These are phyloP conservation scores for Erysimum pusillum DNA, from an alignment of 441 rosid genomes.

Conservation along the genomic window DNA sequence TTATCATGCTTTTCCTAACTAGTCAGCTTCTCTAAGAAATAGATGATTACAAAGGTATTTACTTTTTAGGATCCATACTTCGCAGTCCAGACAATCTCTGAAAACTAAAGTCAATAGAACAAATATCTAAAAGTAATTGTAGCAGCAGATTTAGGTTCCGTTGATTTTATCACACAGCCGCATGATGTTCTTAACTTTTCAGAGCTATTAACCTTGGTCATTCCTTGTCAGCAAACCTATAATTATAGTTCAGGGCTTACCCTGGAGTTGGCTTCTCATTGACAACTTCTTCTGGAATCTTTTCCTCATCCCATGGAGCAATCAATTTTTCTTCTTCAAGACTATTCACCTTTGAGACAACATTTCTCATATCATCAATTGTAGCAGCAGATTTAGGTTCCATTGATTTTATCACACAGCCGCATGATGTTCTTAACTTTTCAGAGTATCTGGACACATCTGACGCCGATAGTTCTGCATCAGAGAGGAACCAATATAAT, in stretches of 20 bases:
- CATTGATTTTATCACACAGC: slow-evolving; percentile 86
- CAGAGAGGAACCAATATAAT: slow-evolving; percentile 37
- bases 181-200: slow-evolving; percentile 77
- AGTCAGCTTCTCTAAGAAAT: slow-evolving; percentile 22
- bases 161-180: slow-evolving; percentile 85
- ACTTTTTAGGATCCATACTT: not conserved
- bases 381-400: slow-evolving; percentile 83
- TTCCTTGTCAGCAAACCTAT: slow-evolving; percentile 23
- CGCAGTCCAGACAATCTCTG: not conserved
- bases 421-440: slow-evolving; percentile 74
- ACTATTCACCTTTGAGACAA: slow-evolving; percentile 59
- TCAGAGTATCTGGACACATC: slow-evolving; percentile 86
- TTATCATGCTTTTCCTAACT: slow-evolving; percentile 4
- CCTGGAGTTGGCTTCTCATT: slow-evolving; percentile 76
- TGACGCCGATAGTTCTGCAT: slow-evolving; percentile 73
- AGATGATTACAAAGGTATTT: not conserved
- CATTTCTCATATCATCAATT: slow-evolving; percentile 69
- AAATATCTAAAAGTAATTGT: slow-evolving; percentile 38
- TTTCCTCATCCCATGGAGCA: slow-evolving; percentile 91
- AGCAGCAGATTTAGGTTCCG: slow-evolving; percentile 83
- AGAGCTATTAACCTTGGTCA: slow-evolving; percentile 39
- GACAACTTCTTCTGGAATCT: slow-evolving; percentile 91
- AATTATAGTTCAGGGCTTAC: slow-evolving; percentile 51
- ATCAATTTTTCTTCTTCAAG: slow-evolving; percentile 71
- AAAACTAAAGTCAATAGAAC: slow-evolving; percentile 30